These are phyloP conservation scores for Saccharomyces jurei DNA, from an alignment of 805 yeast species.

Conservation along the genomic window DNA sequence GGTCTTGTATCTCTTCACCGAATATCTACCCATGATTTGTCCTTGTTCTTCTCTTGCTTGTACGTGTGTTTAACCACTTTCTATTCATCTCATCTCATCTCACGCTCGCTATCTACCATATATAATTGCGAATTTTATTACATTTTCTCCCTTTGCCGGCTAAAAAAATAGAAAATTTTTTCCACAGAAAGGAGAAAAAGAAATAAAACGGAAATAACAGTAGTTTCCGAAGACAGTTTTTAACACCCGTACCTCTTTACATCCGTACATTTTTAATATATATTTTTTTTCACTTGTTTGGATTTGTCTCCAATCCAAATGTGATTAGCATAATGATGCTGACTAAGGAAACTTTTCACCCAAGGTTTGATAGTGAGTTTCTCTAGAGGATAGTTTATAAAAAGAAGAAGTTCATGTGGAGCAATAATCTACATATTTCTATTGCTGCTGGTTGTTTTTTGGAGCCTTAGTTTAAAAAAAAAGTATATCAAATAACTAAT, in stretches of 20 bases:
- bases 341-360: background rate
- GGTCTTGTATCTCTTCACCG: slow-evolving; percentile 80
- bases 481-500: slow-evolving; percentile 14
- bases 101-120: background rate
- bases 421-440: background rate
- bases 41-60: background rate
- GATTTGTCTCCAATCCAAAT: background rate
- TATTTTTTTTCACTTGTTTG: background rate
- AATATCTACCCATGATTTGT: slow-evolving; percentile 69
- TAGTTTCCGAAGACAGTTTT: background rate
- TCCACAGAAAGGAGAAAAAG: background rate
- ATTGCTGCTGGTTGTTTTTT: background rate
- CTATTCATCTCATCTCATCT: background rate
- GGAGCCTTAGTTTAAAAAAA: background rate
- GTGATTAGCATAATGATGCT: background rate
- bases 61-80: background rate
- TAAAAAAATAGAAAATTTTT: background rate
- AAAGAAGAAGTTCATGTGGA: background rate
- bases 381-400: background rate
- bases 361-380: background rate
- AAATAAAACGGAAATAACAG: background rate
- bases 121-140: background rate
- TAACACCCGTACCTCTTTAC: slow-evolving; percentile 2
- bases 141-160: background rate
- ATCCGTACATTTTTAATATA: background rate